Conservation (phyloP, 129 eudicot species). For the Heracleum sosnowskyi region DNA sequence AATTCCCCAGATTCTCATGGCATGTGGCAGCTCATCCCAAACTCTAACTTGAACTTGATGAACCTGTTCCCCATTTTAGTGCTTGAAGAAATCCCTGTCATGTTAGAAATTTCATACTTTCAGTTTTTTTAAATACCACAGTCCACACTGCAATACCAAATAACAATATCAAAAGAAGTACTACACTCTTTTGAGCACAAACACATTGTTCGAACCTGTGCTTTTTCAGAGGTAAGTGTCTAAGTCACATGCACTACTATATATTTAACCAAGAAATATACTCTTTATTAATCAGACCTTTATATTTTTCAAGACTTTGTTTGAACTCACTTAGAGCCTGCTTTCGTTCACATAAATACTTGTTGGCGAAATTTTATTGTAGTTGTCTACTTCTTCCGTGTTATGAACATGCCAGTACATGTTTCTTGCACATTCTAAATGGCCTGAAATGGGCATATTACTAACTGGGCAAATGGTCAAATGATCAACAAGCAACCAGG, state of each 20-base stretch:
- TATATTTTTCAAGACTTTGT: background rate
- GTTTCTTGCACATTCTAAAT: background rate
- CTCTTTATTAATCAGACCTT: background rate
- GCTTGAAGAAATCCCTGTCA: too few relatives aligned
- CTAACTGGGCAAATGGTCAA: too few relatives aligned
- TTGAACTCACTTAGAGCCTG: background rate
- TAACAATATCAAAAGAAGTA: too few relatives aligned
- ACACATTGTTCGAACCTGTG: constrained; percentile 74
- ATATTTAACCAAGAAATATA: background rate
- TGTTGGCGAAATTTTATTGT: background rate
- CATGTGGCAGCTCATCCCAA: too few relatives aligned
- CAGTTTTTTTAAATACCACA: too few relatives aligned
- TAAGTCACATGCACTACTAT: background rate
- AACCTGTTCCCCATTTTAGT: too few relatives aligned
- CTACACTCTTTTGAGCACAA: constrained; percentile 77
- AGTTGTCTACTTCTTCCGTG: background rate
- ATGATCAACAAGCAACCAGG: too few relatives aligned
- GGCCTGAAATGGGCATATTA: background rate
- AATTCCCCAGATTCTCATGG: too few relatives aligned
- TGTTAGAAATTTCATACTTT: too few relatives aligned
- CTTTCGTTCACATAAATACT: background rate
- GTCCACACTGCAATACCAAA: too few relatives aligned
- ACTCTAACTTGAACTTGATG: too few relatives aligned
- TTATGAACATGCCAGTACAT: background rate
- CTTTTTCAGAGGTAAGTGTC: constrained; percentile 60